Conservation (phyloP, 306 rosid genomes). For the Echinosophora koreensis region DNA sequence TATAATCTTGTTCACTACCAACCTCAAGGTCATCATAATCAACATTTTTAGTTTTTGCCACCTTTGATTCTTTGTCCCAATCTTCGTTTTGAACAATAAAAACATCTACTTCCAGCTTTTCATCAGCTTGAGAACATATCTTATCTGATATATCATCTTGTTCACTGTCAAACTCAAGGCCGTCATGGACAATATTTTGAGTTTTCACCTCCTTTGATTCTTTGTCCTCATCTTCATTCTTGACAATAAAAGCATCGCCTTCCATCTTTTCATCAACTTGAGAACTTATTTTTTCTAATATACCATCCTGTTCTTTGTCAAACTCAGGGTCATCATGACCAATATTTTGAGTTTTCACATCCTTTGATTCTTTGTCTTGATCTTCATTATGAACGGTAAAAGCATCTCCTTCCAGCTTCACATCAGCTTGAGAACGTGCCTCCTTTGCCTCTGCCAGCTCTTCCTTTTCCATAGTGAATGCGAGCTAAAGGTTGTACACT, state of each 20-base stretch:
- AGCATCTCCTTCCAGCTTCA: conserved; percentile 48
- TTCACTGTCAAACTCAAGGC: conserved; percentile 21
- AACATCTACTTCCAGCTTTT: conserved; percentile 48
- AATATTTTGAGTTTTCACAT: conserved; percentile 19
- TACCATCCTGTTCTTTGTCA: conserved; percentile 40
- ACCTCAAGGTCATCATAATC: conserved; percentile 20
- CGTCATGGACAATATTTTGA: conserved; percentile 15
- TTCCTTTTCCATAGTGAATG: conserved; percentile 55
- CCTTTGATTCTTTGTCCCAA: conserved; percentile 37
- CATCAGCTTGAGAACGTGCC: conserved; percentile 46
- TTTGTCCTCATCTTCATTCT: conserved; percentile 42
- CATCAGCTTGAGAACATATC: neutral
- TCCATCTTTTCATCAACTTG: conserved; percentile 44
- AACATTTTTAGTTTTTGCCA: conserved; percentile 12
- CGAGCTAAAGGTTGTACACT: conserved; percentile 25
- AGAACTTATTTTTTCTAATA: conserved; percentile 34
- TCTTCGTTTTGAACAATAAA: conserved; percentile 38
- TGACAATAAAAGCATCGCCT: conserved; percentile 39
- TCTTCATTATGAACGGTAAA: conserved; percentile 43
- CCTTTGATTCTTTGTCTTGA: conserved; percentile 41
- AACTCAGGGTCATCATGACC: conserved; percentile 31
- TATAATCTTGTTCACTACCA: conserved; percentile 38
- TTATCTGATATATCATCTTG: conserved; percentile 37
- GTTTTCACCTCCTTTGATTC: conserved; percentile 32
- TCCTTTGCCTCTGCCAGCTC: conserved; percentile 42